A percentile compares a stretch with the other conserved stretches of the same genome.
Evolutionary conservation across 2,329 filamentous ascomycete species (phyloP).

Genomic region (Fusarium devonianum): DNA sequence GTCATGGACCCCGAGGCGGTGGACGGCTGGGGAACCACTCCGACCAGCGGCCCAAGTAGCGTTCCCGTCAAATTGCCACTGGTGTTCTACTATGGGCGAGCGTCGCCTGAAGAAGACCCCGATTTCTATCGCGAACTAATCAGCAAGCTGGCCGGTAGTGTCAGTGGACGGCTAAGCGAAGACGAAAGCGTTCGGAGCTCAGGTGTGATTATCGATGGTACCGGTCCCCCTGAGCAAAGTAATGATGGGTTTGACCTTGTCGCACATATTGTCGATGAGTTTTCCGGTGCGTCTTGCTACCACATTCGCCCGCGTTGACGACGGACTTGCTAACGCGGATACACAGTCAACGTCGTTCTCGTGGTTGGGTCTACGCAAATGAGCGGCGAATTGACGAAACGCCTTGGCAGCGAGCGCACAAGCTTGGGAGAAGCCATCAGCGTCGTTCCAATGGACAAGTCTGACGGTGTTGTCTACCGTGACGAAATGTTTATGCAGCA

Average conservation of each 20-base stretch:
- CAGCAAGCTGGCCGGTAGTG: slow-evolving; percentile 78
- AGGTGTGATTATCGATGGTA: slow-evolving; percentile 87
- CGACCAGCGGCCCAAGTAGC: slow-evolving; percentile 86
- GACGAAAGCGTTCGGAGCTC: slow-evolving; percentile 74
- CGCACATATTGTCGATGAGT: slow-evolving; percentile 72
- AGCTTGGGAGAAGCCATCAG: slow-evolving; percentile 71
- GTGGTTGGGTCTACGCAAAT: slow-evolving; percentile 82
- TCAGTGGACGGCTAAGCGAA: slow-evolving; percentile 78
- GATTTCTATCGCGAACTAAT: slow-evolving; percentile 76
- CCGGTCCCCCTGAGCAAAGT: slow-evolving; percentile 71
- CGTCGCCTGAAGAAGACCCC: slow-evolving; percentile 74
- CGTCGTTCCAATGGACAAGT: slow-evolving; percentile 82
- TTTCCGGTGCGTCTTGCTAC: slow-evolving; percentile 51
- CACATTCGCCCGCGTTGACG: too few species aligned
- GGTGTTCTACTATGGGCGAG: slow-evolving; percentile 85
- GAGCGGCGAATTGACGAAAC: slow-evolving; percentile 75
- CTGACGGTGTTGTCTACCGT: slow-evolving; percentile 82
- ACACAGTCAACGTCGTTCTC: slow-evolving; percentile 79
- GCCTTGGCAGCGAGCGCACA: slow-evolving; percentile 66
- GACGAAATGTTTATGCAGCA: slow-evolving; percentile 78
- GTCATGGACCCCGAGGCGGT: slow-evolving; percentile 82
- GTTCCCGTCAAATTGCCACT: slow-evolving; percentile 92
- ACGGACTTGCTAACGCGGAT: slow-evolving; percentile 51
- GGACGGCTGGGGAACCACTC: slow-evolving; percentile 87
- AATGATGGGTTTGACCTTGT: slow-evolving; percentile 78